These are phyloP conservation scores for Phytophthora foliorum DNA, from an alignment of 352 stramenopile genomes.

Conservation along the genomic window DNA sequence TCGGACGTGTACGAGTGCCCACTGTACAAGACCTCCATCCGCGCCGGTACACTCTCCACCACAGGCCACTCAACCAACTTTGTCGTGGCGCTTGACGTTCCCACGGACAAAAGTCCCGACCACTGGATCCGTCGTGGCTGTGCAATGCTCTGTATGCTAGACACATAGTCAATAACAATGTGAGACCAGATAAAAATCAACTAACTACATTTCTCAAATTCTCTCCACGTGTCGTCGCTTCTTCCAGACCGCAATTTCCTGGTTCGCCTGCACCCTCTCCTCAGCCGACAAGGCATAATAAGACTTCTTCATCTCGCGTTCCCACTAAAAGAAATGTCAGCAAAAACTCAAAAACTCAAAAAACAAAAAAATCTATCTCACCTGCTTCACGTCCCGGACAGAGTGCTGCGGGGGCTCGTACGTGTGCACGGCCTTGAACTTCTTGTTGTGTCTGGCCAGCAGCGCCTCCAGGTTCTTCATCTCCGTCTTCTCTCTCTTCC, in stretches of 20 bases:
- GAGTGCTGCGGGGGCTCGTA: constrained; percentile 86
- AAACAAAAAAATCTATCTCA: constrained; percentile 31
- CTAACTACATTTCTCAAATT: not conserved
- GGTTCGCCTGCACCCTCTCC: constrained; percentile 69
- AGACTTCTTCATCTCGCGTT: constrained; percentile 68
- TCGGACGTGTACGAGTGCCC: constrained; percentile 91
- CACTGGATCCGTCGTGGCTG: constrained; percentile 95
- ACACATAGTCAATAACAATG: constrained; percentile 74
- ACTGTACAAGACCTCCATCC: constrained; percentile 95
- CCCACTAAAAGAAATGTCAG: constrained; percentile 56
- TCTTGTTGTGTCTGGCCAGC: constrained; percentile 82
- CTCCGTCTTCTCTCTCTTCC: constrained; percentile 38
- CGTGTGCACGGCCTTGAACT: constrained; percentile 75
- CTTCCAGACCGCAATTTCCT: constrained; percentile 72
- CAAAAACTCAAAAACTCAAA: not conserved
- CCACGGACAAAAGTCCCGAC: constrained; percentile 83
- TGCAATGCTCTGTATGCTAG: constrained; percentile 95
- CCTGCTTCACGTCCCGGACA: constrained; percentile 76
- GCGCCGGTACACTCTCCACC: constrained; percentile 92
- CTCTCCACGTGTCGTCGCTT: constrained; percentile 22
- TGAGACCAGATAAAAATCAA: constrained; percentile 22
- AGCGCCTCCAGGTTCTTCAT: constrained; percentile 67
- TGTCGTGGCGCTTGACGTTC: constrained; percentile 89
- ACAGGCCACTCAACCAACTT: constrained; percentile 96
- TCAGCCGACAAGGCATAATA: constrained; percentile 77